These are phyloP conservation scores for Mycena amicta DNA, from an alignment of 768 basidiomycete genomes.

Conservation along the genomic window DNA sequence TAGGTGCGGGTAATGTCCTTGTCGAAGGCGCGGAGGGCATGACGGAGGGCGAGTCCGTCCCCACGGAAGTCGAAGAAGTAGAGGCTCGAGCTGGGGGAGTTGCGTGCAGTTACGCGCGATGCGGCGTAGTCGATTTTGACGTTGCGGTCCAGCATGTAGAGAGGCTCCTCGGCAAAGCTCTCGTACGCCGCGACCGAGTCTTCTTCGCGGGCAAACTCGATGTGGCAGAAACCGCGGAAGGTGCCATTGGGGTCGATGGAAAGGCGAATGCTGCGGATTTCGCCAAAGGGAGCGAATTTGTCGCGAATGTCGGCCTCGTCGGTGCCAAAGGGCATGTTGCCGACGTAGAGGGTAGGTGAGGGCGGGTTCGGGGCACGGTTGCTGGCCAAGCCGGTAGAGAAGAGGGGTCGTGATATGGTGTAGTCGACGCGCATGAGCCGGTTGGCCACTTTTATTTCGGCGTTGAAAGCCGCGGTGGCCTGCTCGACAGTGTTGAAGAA, in stretches of 20 bases:
- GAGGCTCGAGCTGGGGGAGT: conserved; percentile 33
- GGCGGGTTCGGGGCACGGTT: conserved; percentile 27
- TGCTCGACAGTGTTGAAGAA: neutral
- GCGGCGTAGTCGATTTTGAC: conserved; percentile 44
- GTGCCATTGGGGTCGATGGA: conserved; percentile 36
- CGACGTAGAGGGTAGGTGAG: conserved; percentile 45
- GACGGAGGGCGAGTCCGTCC: conserved; percentile 29
- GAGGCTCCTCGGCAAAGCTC: conserved; percentile 43
- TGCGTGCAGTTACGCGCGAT: neutral
- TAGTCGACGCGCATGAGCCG: conserved; percentile 28
- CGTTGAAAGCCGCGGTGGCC: neutral
- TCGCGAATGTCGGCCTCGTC: conserved; percentile 43
- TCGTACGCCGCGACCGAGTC: conserved; percentile 41
- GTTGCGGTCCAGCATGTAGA: conserved; percentile 51
- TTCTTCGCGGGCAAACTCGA: conserved; percentile 41
- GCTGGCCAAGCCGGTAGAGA: neutral
- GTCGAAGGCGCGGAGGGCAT: conserved; percentile 27
- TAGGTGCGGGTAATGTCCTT: conserved; percentile 14
- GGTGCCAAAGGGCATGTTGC: conserved; percentile 55
- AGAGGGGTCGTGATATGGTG: conserved; percentile 15
- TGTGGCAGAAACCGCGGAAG: conserved; percentile 47
- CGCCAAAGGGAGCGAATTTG: conserved; percentile 47
- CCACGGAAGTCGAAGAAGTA: conserved; percentile 30
- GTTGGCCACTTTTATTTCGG: neutral
- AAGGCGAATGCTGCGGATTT: conserved; percentile 39